phyloP scores from a whole-genome alignment of 2,329 filamentous ascomycete genomes.

The Hymenoscyphus repandus region DNA sequence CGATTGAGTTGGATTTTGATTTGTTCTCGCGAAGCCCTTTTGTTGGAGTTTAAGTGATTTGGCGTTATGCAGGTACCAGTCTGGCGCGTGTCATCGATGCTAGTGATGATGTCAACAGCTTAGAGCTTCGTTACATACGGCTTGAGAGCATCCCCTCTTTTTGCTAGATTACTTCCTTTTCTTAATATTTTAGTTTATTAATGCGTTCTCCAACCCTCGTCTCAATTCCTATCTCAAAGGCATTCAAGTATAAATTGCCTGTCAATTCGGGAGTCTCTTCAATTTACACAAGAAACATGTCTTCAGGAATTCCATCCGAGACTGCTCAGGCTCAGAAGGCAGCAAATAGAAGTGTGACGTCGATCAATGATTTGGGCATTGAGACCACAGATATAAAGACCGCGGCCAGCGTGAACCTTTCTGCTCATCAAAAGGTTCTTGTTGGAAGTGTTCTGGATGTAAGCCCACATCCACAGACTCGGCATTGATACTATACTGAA shows the following conservation, averaged over 20 bases:
- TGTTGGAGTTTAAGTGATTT: not conserved
- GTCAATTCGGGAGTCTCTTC: not conserved
- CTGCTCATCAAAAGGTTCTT: conserved; percentile 45
- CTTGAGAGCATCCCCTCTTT: not conserved
- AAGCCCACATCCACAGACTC: not conserved
- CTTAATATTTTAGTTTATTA: not conserved
- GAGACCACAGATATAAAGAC: conserved; percentile 51
- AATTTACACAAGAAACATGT: conserved; percentile 20
- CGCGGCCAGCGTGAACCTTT: conserved; percentile 45
- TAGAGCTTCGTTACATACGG: not conserved
- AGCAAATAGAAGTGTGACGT: not conserved
- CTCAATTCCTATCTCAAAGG: not conserved
- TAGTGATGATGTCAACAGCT: conserved; percentile 19
- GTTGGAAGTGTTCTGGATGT: conserved; percentile 55
- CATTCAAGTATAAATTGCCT: not conserved
- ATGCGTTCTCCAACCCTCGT: conserved; percentile 1
- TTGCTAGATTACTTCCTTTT: not conserved
- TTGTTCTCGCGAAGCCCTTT: too few species aligned
- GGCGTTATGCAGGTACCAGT: not conserved
- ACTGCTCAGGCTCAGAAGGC: conserved; percentile 19
- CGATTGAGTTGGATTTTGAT: too few species aligned
- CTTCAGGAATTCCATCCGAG: conserved; percentile 26
- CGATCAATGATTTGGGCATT: conserved; percentile 32
- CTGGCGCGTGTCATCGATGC: not conserved
- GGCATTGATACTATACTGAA: not conserved